These are phyloP conservation scores for Zizania palustris DNA, from an alignment of 202 grass and related monocot genomes.

Conservation along the genomic window DNA sequence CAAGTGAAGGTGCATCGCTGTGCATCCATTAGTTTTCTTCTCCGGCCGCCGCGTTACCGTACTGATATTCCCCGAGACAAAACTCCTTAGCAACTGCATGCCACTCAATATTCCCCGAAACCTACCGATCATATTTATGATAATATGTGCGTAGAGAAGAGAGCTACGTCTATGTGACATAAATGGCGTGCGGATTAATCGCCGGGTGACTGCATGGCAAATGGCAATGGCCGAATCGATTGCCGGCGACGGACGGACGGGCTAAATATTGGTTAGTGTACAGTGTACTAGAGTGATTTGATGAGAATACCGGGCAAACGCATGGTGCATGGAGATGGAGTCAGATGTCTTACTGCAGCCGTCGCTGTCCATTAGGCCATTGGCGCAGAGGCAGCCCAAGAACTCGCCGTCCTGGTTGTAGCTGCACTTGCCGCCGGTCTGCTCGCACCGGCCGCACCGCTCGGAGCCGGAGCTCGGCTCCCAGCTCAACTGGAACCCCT, in stretches of 20 bases:
- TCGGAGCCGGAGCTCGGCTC: not conserved
- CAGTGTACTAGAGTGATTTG: not conserved
- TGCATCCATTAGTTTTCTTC: conserved; percentile 1
- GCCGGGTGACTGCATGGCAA: too few relatives aligned
- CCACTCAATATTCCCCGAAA: not conserved
- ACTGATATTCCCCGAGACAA: not conserved
- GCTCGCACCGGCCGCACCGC: conserved; percentile 44
- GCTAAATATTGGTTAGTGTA: too few relatives aligned
- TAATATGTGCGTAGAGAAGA: not conserved
- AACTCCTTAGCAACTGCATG: not conserved
- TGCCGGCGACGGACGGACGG: too few relatives aligned
- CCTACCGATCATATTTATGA: not conserved
- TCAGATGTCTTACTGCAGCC: conserved; percentile 26
- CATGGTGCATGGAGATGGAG: too few relatives aligned
- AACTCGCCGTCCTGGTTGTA: conserved; percentile 26
- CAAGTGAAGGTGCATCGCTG: not conserved
- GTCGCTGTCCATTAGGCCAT: not conserved
- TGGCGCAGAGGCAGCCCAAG: conserved; percentile 54
- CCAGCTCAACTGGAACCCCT: conserved; percentile 63
- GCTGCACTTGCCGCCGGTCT: conserved; percentile 39
- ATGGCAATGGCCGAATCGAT: too few relatives aligned
- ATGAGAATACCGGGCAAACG: conserved; percentile 22
- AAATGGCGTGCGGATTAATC: too few relatives aligned
- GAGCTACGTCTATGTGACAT: too few relatives aligned
- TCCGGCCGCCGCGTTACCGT: not conserved